phyloP scores from a whole-genome alignment of 805 yeast species.

The Myxozyma monticola region DNA sequence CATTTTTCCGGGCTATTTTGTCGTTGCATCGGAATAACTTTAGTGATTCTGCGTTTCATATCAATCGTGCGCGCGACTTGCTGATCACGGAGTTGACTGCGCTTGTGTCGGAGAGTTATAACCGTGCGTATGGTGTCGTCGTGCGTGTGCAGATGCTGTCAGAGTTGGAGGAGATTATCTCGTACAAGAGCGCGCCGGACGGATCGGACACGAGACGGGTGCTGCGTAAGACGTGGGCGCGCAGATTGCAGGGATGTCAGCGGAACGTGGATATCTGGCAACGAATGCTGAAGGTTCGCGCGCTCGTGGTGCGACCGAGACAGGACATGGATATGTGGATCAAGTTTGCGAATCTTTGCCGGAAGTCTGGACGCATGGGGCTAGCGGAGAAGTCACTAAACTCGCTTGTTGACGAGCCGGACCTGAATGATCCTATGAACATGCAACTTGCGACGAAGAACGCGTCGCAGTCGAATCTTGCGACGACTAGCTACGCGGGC shows the following conservation, averaged over 20 bases:
- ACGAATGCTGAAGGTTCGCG: constrained; percentile 86
- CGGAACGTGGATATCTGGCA: constrained; percentile 99
- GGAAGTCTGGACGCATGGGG: constrained; percentile 89
- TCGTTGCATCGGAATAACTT: constrained; percentile 84
- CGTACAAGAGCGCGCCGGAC: constrained; percentile 80
- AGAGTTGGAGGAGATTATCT: constrained; percentile 91
- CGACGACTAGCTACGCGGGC: constrained; percentile 40
- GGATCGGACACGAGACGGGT: constrained; percentile 75
- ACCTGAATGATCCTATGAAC: constrained; percentile 35
- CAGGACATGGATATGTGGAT: constrained; percentile 98
- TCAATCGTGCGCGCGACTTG: constrained; percentile 80
- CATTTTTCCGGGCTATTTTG: constrained; percentile 89
- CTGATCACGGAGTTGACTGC: constrained; percentile 93
- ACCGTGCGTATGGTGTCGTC: constrained; percentile 94
- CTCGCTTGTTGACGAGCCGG: constrained; percentile 64
- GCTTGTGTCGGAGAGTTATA: constrained; percentile 90
- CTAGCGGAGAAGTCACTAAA: constrained; percentile 90
- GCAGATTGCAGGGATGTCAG: constrained; percentile 88
- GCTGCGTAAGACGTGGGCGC: constrained; percentile 91
- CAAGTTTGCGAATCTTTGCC: constrained; percentile 91
- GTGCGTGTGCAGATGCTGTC: constrained; percentile 97
- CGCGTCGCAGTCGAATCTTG: constrained; percentile 43
- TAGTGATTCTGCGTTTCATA: constrained; percentile 75
- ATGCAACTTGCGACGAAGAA: no score
- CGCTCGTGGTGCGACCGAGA: constrained; percentile 89